Base-by-base conservation (phyloP, 352 stramenopile species). In the Blastocystis sp. region DNA sequence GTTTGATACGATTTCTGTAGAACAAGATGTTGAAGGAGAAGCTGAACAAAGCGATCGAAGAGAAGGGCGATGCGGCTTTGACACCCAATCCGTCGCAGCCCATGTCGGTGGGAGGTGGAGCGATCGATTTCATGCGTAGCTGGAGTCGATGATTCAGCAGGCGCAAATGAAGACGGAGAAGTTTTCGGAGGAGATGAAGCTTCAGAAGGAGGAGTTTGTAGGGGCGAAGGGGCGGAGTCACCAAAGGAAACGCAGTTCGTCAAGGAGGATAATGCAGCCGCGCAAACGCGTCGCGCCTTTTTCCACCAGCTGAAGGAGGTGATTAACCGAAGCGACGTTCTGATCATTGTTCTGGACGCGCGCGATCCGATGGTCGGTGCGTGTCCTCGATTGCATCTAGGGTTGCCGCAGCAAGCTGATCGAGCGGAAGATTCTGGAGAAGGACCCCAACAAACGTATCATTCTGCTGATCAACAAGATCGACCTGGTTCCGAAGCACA, bases 391-490 rank as follows among this genome's bases (percentile, higher is more conserved):
- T 46, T 11, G 11, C 8, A 11, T n/a, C 8, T 69, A 78, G 87
- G 94, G 94, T 29, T 97, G 93, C 64, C 90, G 94, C 14, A 94
- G 94, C 64, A 88, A 92, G 18, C 91, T 94, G 21, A 93, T 98
- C 88, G 95, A 98, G 89, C 90, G 97, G 77, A 90, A 92, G 21
- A 96, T 98, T 78, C 89, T 96, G 71, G 92, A 92, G 42, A 92
- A 88, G 40, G 87, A 95, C 38, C 88, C 91, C 69, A 92, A 94
- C 88, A 99, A 98, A 89, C 92, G 94, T 63, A 92, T 99, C 85
- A 94, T 99, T 63, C 89, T 98, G 1, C 95, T 99, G 51, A 88
- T 99, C 46, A 99, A 99, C 89, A 99, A 99, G 89, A 96, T 98
- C 88, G 96, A 99, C 88, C 90, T 99, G 16, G 94, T 99, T 71